phyloP scores from a whole-genome alignment of 1,284 basidiomycete species.

The Austroboletus niveus region DNA sequence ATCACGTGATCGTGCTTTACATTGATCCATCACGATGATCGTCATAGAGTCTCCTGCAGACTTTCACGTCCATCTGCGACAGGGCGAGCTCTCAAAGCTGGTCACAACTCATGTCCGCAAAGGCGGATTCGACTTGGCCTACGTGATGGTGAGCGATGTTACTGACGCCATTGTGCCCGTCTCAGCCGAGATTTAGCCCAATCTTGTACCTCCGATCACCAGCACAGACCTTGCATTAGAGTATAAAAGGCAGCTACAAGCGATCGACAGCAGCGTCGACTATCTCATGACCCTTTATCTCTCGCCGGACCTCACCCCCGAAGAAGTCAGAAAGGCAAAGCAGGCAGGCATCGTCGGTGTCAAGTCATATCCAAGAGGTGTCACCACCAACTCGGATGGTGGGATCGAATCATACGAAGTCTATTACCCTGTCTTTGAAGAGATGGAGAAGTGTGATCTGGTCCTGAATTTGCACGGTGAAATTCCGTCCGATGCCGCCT shows the following conservation, averaged over 20 bases:
- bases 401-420: constrained; percentile 96
- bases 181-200: constrained; percentile 62
- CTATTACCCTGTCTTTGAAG: constrained; percentile 94
- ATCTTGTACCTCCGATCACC: constrained; percentile 90
- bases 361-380: constrained; percentile 96
- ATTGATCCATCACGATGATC: constrained; percentile 26
- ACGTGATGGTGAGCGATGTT: constrained; percentile 81
- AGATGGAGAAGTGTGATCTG: constrained; percentile 92
- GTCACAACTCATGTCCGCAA: constrained; percentile 89
- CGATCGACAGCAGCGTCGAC: constrained; percentile 76
- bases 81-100: constrained; percentile 79
- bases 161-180: constrained; percentile 6
- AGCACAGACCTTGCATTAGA: constrained; percentile 79
- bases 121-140: constrained; percentile 90
- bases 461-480: constrained; percentile 98
- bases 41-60: constrained; percentile 76
- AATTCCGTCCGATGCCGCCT: constrained; percentile 84
- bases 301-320: constrained; percentile 85
- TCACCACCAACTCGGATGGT: constrained; percentile 96
- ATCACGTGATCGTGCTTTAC: constrained; percentile 31
- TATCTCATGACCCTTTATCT: constrained; percentile 98
- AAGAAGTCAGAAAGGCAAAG: constrained; percentile 88
- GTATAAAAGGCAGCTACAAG: constrained; percentile 77
- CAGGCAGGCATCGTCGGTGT: constrained; percentile 89
- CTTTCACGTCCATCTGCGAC: constrained; percentile 96